Conservation (phyloP, 495 filamentous ascomycete species). For the Cercophora scortea region DNA sequence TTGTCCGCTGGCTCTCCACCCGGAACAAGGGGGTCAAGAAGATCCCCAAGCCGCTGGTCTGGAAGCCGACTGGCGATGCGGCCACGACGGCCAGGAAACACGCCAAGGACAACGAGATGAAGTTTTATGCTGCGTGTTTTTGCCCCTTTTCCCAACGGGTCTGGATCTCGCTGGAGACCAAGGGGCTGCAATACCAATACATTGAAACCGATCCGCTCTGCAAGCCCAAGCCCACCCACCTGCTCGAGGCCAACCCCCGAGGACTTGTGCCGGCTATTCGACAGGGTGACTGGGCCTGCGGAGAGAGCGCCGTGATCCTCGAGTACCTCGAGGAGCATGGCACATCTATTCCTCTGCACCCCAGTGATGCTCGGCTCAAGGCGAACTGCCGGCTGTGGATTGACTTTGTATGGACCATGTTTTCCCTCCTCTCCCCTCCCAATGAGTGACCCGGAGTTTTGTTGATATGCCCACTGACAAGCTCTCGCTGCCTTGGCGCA, state of each 20-base stretch:
- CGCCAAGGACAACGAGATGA: conserved; percentile 61
- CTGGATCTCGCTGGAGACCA: conserved; percentile 91
- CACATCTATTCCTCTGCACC: conserved; percentile 54
- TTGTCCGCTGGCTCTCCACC: conserved; percentile 58
- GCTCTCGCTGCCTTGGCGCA: conserved; percentile 20
- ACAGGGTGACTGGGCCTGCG: conserved; percentile 79
- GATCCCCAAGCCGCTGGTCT: conserved; percentile 46
- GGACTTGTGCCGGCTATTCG: conserved; percentile 78
- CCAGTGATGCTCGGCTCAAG: conserved; percentile 57
- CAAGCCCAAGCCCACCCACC: conserved; percentile 57
- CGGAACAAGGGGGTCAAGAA: conserved; percentile 61
- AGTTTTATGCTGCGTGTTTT: conserved; percentile 85
- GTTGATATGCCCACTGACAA: background rate
- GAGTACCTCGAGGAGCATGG: conserved; percentile 90
- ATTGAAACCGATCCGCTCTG: conserved; percentile 85
- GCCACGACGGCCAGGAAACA: conserved; percentile 66
- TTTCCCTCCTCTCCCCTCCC: background rate
- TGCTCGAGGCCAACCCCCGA: conserved; percentile 82
- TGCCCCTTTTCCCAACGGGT: conserved; percentile 88
- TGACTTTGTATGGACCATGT: conserved; percentile 60
- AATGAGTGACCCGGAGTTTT: too few relatives aligned
- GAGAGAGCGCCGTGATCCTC: conserved; percentile 80
- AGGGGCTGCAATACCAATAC: conserved; percentile 80
- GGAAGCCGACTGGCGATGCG: conserved; percentile 73
- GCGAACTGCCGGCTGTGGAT: conserved; percentile 81